These are phyloP conservation scores for Wickerhamiella occidentalis DNA, from an alignment of 805 yeast species.

Conservation along the genomic window DNA sequence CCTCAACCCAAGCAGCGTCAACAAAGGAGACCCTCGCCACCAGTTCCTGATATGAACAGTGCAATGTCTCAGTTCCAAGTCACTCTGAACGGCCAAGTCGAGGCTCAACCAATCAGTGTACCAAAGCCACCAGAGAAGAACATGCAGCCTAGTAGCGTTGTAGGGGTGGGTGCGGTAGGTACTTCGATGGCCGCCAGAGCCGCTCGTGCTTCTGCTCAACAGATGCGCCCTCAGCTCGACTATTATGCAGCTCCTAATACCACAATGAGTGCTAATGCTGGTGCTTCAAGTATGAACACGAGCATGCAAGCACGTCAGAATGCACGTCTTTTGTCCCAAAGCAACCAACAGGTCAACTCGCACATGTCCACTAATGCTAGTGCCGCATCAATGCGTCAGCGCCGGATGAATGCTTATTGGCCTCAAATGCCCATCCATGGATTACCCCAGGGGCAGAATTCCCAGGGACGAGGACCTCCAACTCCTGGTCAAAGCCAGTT, in stretches of 20 bases:
- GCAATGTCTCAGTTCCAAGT: constrained; percentile 26
- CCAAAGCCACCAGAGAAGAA: constrained; percentile 12
- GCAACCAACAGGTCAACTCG: neutral
- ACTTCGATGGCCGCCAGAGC: constrained; percentile 7
- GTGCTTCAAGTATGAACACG: constrained; percentile 4
- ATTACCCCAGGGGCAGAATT: neutral
- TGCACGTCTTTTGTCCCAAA: neutral
- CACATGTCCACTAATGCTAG: constrained; percentile 4
- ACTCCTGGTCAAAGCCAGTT: neutral
- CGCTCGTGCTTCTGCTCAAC: constrained; percentile 3
- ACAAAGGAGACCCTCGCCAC: neutral
- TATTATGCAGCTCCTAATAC: neutral
- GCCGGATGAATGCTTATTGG: neutral
- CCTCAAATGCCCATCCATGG: constrained; percentile 1
- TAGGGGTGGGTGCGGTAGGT: neutral
- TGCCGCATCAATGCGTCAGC: constrained; percentile 1
- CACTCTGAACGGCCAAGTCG: constrained; percentile 15
- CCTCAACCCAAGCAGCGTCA: constrained; percentile 1
- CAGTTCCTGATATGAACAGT: constrained; percentile 24
- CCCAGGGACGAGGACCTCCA: no score
- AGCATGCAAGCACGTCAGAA: neutral
- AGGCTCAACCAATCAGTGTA: constrained; percentile 9
- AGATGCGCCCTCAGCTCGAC: constrained; percentile 2
- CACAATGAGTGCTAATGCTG: constrained; percentile 5
- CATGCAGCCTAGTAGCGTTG: constrained; percentile 9